Evolutionary conservation across 768 basidiomycete genomes (phyloP).

Genomic region (Mycena metata): DNA sequence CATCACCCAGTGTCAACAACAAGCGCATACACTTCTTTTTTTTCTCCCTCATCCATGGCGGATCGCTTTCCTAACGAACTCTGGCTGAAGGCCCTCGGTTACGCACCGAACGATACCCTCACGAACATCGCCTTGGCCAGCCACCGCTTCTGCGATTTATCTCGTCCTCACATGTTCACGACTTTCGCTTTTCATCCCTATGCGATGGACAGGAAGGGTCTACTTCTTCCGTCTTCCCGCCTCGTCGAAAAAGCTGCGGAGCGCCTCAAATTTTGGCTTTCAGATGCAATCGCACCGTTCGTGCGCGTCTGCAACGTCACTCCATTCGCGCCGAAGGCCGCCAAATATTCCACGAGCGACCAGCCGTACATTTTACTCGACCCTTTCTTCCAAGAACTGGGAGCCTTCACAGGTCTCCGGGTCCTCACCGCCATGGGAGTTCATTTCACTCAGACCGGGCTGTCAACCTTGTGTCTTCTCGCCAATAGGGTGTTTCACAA

Average conservation of each 20-base stretch:
- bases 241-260: neutral
- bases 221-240: neutral
- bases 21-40: too few relatives aligned
- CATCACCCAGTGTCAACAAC: too few relatives aligned
- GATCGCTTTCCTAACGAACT: neutral
- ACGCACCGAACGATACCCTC: neutral
- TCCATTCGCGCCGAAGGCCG: too few relatives aligned
- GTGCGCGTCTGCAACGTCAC: too few relatives aligned
- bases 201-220: neutral
- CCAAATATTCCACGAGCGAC: too few relatives aligned
- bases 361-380: neutral
- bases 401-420: neutral
- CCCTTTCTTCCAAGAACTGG: neutral
- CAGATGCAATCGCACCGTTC: neutral
- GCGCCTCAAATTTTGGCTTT: neutral
- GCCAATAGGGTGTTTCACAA: too few relatives aligned
- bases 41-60: too few relatives aligned
- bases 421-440: neutral
- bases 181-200: neutral
- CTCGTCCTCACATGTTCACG: neutral
- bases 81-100: neutral
- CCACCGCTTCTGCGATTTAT: slow-evolving; percentile 1
- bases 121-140: neutral
- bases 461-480: slow-evolving; percentile 3
- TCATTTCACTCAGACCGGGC: neutral